Percentiles rank a stretch among this genome's conserved stretches.
phyloP scores from a whole-genome alignment of 164 flowering plant species.

The Taxillus chinensis region DNA sequence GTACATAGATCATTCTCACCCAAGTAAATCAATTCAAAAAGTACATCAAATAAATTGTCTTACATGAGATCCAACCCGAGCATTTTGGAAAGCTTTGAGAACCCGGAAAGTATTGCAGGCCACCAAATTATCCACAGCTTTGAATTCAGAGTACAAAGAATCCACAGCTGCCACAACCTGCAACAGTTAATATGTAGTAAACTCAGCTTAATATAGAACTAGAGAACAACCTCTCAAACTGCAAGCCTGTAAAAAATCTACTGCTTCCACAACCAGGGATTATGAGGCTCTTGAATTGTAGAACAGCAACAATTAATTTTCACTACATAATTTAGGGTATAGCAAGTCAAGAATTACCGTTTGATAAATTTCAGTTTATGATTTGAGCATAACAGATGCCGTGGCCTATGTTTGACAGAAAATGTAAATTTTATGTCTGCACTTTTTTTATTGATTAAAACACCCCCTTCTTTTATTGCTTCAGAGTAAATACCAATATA shows the following conservation, averaged over 20 bases:
- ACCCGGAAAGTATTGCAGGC: constrained; percentile 63
- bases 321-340: no score
- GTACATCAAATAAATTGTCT: constrained; percentile 8
- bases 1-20: neutral
- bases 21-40: neutral
- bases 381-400: no score
- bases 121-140: constrained; percentile 71
- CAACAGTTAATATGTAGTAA: neutral
- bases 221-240: neutral
- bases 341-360: no score
- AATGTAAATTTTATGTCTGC: no score
- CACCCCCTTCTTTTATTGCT: no score
- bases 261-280: neutral
- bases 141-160: constrained; percentile 54
- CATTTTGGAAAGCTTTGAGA: constrained; percentile 73
- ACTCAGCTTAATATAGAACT: neutral
- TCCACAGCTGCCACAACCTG: constrained; percentile 75
- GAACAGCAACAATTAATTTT: no score
- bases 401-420: no score
- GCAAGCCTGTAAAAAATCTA: neutral
- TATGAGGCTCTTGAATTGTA: no score
- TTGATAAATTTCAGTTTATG: no score
- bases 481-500: no score
- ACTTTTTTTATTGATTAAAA: no score
- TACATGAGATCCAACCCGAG: constrained; percentile 80